Evolutionary conservation across 2,329 filamentous ascomycete genomes (phyloP).

Genomic region (Macrophomina phaseolina): DNA sequence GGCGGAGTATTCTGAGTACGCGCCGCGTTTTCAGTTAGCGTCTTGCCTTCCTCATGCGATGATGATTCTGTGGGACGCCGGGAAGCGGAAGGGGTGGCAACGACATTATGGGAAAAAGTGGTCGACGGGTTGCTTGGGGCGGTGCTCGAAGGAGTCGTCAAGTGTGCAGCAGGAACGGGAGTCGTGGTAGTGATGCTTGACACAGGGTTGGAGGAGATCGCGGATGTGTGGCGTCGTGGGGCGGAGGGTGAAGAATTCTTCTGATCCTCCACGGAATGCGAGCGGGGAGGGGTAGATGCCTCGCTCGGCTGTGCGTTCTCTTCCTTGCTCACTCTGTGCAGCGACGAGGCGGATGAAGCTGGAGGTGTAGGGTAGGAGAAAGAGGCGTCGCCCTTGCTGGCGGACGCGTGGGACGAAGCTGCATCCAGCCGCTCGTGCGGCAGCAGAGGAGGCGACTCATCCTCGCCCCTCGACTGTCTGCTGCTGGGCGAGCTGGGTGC

Average conservation of each 20-base stretch:
- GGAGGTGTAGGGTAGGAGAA: conserved; percentile 49
- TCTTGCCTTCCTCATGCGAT: conserved; percentile 73
- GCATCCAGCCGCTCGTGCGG: conserved; percentile 40
- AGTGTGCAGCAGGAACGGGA: conserved; percentile 68
- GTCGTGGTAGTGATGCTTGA: conserved; percentile 68
- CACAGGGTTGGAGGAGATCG: conserved; percentile 57
- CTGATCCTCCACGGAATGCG: conserved; percentile 32
- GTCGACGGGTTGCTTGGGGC: conserved; percentile 56
- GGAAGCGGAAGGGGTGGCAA: conserved; percentile 53
- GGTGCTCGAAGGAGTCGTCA: conserved; percentile 67
- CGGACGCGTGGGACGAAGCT: conserved; percentile 13
- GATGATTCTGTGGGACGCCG: conserved; percentile 60
- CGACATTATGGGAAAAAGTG: conserved; percentile 57
- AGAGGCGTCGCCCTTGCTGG: conserved; percentile 30
- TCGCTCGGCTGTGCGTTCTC: conserved; percentile 30
- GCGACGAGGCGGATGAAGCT: conserved; percentile 48
- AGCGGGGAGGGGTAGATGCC: conserved; percentile 34
- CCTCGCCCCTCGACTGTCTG: conserved; percentile 27
- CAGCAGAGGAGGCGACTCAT: conserved; percentile 41
- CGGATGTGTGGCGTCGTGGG: conserved; percentile 43
- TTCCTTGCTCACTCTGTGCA: conserved; percentile 36
- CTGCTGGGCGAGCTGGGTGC: conserved; percentile 41
- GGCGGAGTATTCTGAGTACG: conserved; percentile 77
- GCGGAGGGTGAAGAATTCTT: conserved; percentile 32
- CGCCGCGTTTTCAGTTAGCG: conserved; percentile 81